phyloP scores from a whole-genome alignment of 495 filamentous ascomycete species.

The Penicillium herquei region DNA sequence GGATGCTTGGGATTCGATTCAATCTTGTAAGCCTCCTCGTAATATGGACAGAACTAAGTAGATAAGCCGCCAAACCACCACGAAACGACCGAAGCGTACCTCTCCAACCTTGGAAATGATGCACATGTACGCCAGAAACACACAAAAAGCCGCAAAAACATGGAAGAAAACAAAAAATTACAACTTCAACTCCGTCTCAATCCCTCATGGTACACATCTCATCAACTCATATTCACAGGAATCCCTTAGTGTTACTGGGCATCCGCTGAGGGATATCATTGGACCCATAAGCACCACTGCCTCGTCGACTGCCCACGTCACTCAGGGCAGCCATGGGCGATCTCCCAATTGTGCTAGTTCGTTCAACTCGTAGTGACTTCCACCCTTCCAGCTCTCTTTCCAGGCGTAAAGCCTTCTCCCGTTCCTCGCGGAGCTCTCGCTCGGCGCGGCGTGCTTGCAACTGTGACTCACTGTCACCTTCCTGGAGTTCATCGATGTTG shows the following conservation, averaged over 20 bases:
- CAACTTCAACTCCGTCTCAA: slow-evolving; percentile 12
- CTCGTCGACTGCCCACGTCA: slow-evolving; percentile 40
- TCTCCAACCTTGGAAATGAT: slow-evolving; percentile 12
- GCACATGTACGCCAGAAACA: slow-evolving; percentile 20
- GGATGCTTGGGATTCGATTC: not conserved
- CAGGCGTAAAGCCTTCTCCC: slow-evolving; percentile 74
- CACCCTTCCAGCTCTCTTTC: slow-evolving; percentile 87
- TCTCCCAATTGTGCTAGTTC: slow-evolving; percentile 38
- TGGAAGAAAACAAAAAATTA: slow-evolving; percentile 9
- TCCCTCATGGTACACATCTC: slow-evolving; percentile 17
- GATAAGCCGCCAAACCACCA: not conserved
- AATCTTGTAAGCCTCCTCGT: slow-evolving; percentile 4
- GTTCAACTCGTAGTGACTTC: slow-evolving; percentile 72
- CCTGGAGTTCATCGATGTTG: slow-evolving; percentile 91
- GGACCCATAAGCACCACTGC: slow-evolving; percentile 38
- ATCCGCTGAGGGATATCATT: slow-evolving; percentile 43
- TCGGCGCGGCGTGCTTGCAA: slow-evolving; percentile 79
- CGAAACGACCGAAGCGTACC: slow-evolving; percentile 9
- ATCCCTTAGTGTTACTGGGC: slow-evolving; percentile 51
- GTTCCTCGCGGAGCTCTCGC: slow-evolving; percentile 85
- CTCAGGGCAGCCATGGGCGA: slow-evolving; percentile 32
- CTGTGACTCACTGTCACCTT: slow-evolving; percentile 76
- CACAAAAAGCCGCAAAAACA: slow-evolving; percentile 6
- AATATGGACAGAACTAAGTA: slow-evolving; percentile 19
- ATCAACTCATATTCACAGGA: slow-evolving; percentile 36